phyloP scores from a whole-genome alignment of 2,329 filamentous ascomycete genomes.

The Magnaporthiopsis poae region DNA sequence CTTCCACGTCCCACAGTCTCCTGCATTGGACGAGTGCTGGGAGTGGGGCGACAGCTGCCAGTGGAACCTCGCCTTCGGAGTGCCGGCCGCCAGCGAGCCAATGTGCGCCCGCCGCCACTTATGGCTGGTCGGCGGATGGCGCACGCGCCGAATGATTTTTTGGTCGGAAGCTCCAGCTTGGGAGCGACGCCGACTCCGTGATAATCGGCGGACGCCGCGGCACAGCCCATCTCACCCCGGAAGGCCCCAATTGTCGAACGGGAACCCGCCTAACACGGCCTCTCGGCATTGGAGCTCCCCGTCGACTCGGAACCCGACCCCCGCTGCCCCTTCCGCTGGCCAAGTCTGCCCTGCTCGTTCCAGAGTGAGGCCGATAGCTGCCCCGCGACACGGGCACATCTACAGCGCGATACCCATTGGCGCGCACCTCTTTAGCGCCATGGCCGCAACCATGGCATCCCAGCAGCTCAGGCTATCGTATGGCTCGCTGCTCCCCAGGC shows the following conservation, averaged over 20 bases:
- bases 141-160: background rate
- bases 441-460: slow-evolving; percentile 15
- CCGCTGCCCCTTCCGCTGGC: background rate
- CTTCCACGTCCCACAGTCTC: slow-evolving; percentile 9
- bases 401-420: background rate
- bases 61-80: background rate
- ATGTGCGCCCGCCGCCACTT: background rate
- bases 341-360: background rate
- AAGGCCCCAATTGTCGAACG: background rate
- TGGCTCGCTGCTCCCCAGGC: slow-evolving; percentile 14
- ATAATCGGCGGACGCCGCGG: background rate
- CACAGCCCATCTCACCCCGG: background rate
- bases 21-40: background rate
- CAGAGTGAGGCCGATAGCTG: background rate
- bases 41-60: background rate
- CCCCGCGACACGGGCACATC: background rate
- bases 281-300: background rate
- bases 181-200: background rate
- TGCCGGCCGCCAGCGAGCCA: background rate
- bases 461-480: slow-evolving; percentile 16
- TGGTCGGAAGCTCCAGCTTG: background rate
- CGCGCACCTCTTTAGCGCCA: slow-evolving; percentile 12
- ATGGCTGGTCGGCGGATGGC: background rate
- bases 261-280: background rate
- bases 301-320: background rate